These are phyloP conservation scores for Aspergillus nanangensis DNA, from an alignment of 495 filamentous ascomycete genomes.

Conservation along the genomic window DNA sequence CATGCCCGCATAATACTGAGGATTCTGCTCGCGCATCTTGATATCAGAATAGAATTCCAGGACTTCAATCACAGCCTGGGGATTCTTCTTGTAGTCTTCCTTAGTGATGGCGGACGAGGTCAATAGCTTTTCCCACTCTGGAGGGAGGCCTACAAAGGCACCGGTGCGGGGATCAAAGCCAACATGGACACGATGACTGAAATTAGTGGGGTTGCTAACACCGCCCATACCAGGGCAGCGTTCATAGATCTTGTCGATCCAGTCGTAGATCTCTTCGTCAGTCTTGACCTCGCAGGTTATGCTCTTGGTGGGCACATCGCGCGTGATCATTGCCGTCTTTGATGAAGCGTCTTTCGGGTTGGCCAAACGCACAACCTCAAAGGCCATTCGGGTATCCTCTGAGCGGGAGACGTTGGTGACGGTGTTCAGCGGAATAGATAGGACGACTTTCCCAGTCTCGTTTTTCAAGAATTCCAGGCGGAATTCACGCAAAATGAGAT, in stretches of 20 bases:
- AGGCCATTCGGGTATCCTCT: slow-evolving; percentile 80
- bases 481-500: slow-evolving; percentile 81
- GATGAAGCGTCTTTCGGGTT: slow-evolving; percentile 58
- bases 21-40: slow-evolving; percentile 79
- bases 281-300: slow-evolving; percentile 86
- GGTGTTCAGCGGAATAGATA: slow-evolving; percentile 76
- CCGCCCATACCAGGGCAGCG: slow-evolving; percentile 96
- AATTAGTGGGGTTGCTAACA: slow-evolving; percentile 96
- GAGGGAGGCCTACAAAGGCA: slow-evolving; percentile 86
- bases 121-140: slow-evolving; percentile 94
- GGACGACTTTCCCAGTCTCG: slow-evolving; percentile 75
- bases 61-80: slow-evolving; percentile 96
- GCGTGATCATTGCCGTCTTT: slow-evolving; percentile 53
- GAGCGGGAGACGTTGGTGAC: slow-evolving; percentile 81
- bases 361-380: slow-evolving; percentile 77
- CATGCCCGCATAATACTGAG: slow-evolving; percentile 67
- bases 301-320: slow-evolving; percentile 75
- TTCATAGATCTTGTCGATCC: slow-evolving; percentile 96
- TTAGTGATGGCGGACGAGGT: slow-evolving; percentile 95
- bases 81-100: slow-evolving; percentile 95
- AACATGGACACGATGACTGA: slow-evolving; percentile 93
- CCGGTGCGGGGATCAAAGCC: slow-evolving; percentile 93
- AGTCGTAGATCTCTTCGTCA: slow-evolving; percentile 95
- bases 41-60: slow-evolving; percentile 97
- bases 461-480: slow-evolving; percentile 88